Evolutionary conservation across 1,139 yeast genomes (phyloP).

Genomic region (Meyerozyma guilliermondii): DNA sequence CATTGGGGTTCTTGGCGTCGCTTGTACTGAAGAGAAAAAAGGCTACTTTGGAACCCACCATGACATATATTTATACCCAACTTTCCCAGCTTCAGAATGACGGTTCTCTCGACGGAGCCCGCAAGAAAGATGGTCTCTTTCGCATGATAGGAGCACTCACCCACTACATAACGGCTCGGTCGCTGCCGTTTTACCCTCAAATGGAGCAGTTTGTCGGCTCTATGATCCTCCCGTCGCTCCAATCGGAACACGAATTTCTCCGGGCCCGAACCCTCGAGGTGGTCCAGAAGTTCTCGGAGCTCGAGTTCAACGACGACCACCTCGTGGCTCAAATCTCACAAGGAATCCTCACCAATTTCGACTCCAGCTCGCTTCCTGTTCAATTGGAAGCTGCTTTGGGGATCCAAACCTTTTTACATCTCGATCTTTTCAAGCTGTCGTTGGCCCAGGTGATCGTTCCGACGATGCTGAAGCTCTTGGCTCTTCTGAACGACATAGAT

Average conservation of each 20-base stretch:
- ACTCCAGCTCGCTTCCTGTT: constrained; percentile 59
- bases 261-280: constrained; percentile 84
- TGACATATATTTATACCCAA: constrained; percentile 60
- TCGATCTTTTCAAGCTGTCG: constrained; percentile 63
- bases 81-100: constrained; percentile 35
- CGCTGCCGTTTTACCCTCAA: constrained; percentile 56
- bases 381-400: constrained; percentile 83
- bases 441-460: constrained; percentile 67
- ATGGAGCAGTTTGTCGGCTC: constrained; percentile 66
- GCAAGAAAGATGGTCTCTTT: constrained; percentile 74
- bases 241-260: constrained; percentile 63
- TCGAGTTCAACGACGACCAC: constrained; percentile 47
- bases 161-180: constrained; percentile 48
- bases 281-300: constrained; percentile 62
- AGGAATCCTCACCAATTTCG: constrained; percentile 62
- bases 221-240: constrained; percentile 69
- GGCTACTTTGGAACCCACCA: constrained; percentile 55
- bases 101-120: constrained; percentile 52
- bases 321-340: constrained; percentile 54
- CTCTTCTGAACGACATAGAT: constrained; percentile 76
- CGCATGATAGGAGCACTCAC: constrained; percentile 74
- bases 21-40: constrained; percentile 63
- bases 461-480: constrained; percentile 75
- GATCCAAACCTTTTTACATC: constrained; percentile 69
- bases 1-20: constrained; percentile 57